Base-by-base conservation (phyloP, 345 rosid genomes). In the Gossypium bickii region DNA sequence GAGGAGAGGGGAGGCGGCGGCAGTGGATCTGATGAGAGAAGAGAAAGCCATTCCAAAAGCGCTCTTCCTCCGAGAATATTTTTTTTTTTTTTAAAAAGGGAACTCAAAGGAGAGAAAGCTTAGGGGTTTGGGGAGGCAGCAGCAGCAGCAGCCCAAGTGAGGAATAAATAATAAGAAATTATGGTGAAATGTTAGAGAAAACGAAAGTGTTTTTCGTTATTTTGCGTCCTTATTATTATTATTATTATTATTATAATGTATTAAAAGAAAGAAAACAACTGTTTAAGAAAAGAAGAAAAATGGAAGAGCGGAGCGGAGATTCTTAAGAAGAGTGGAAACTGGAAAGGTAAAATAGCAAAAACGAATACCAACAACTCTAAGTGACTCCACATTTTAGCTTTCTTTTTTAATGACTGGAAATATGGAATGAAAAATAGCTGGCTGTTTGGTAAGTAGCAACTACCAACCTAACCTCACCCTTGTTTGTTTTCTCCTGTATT, bases 21-120 rank as follows among this genome's bases (percentile, higher is more conserved):
- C 70, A 9, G 89, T 67, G 61, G 96, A 90, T 91, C 97, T 87
- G 85, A 89, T 41, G 62, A 89, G 84, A 65, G 89, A 81, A 56
- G 96, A 86, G 80, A 81, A 80, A 6, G 96, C 92, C 99, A 92
- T 94, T 70, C 76, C 34, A 18, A 6, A 24, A 22, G 70, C 63
- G 60, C 53, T 67, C 69, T 10, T 49, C 47, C 25, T 66, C 53
- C 20, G 38, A 77, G 8, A 43, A 38, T 2, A n/a, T 0, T 0
- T 27, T 27, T 27, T 27, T 27, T 2, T 27, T 27, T 27, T 27
- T 0, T 25, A 2, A 3, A 27, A 27, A 56, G 4, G 38, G 38
- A 58, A 2, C 18, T 20, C 4, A 22, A 16, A 43, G 58, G 69
- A 24, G 34, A 18, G 57, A 68, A 2, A 3, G 25, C 27, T 22